These are phyloP conservation scores for Plenodomus lindquistii DNA, from an alignment of 2,329 filamentous ascomycete species.

Conservation along the genomic window DNA sequence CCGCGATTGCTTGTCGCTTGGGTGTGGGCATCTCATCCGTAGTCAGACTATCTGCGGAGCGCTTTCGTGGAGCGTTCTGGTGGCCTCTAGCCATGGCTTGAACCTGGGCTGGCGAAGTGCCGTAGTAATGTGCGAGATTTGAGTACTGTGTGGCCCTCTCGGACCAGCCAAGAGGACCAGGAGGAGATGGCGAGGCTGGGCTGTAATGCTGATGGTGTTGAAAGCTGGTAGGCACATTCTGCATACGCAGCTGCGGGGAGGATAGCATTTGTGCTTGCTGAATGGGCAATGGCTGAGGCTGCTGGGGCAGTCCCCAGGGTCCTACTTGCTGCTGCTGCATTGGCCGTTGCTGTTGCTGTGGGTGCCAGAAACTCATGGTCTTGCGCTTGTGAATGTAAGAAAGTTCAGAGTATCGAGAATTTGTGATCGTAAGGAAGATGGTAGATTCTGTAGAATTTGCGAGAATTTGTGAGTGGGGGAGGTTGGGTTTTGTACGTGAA, in stretches of 20 bases:
- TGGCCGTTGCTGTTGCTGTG: not conserved
- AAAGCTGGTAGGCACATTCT: not conserved
- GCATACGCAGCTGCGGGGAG: not conserved
- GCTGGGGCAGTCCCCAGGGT: too few species aligned
- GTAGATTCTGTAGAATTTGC: too few species aligned
- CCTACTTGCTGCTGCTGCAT: not conserved
- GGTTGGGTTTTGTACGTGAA: not conserved
- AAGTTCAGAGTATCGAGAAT: too few species aligned
- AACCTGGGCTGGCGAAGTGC: not conserved
- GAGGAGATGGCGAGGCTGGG: not conserved
- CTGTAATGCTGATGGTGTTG: not conserved
- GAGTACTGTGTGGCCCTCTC: not conserved
- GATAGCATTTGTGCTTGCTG: not conserved
- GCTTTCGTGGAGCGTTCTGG: not conserved
- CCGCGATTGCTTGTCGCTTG: not conserved
- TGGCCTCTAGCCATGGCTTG: not conserved
- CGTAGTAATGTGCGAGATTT: not conserved
- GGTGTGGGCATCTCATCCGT: not conserved
- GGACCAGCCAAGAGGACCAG: too few species aligned
- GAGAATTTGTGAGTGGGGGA: not conserved
- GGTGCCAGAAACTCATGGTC: not conserved
- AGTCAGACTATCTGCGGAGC: not conserved
- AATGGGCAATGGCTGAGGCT: not conserved
- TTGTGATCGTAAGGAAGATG: too few species aligned
- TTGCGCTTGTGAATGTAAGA: not conserved